Evolutionary conservation across 2,329 filamentous ascomycete species (phyloP).

Genomic region (Bipolaris bicolor): DNA sequence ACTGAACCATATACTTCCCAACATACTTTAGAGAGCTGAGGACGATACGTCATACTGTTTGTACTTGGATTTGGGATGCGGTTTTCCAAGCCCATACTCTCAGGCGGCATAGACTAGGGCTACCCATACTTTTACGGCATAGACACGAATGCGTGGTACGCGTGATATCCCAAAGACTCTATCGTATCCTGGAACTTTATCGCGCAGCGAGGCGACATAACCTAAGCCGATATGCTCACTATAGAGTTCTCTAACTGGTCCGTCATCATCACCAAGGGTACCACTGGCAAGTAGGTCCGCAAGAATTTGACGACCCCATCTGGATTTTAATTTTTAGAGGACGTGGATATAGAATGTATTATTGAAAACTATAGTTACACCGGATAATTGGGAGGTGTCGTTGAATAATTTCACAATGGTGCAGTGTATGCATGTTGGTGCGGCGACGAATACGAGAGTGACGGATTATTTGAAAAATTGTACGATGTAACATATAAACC

Average conservation of each 20-base stretch:
- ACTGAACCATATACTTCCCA: no score
- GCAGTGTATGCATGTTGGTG: neutral
- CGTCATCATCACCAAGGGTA: conserved; percentile 59
- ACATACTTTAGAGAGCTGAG: no score
- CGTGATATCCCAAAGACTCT: conserved; percentile 65
- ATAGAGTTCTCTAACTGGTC: conserved; percentile 53
- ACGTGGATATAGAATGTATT: conserved; percentile 66
- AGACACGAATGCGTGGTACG: conserved; percentile 59
- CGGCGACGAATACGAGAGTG: neutral
- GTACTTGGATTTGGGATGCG: no score
- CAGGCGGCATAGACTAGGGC: no score
- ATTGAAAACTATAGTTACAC: conserved; percentile 2
- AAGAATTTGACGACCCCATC: conserved; percentile 53
- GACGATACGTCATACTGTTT: no score
- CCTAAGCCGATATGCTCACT: conserved; percentile 51
- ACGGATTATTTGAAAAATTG: neutral
- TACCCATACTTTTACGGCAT: no score
- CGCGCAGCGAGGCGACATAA: conserved; percentile 55
- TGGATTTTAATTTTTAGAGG: conserved; percentile 14
- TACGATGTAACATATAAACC: neutral
- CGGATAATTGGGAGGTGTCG: neutral
- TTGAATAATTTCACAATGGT: conserved; percentile 5
- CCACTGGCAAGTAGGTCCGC: conserved; percentile 58
- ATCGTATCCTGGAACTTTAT: conserved; percentile 58
- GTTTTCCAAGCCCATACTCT: no score